Evolutionary conservation across 148 eudicot genomes (phyloP), one percentile per base, ranked within the genome.

Genomic region (Rhododendron henanense): DNA sequence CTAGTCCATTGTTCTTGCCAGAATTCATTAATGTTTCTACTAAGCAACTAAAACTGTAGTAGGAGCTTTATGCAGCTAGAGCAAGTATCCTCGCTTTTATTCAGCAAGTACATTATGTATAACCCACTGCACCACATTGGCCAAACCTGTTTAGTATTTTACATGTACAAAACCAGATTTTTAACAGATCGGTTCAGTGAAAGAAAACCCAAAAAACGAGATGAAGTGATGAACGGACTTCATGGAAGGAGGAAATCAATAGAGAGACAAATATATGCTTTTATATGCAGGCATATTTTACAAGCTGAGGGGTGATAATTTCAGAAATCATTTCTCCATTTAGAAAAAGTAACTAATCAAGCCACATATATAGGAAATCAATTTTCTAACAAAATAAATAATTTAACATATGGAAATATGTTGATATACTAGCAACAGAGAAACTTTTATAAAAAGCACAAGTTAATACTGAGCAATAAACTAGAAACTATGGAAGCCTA

Each of bases 401-500:
- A 76, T 4, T 19, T 18, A 2, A n/a, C 81, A 18, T 45, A 45
- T 10, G 15, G 48, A 11, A 78, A 2, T 47, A 6, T 78, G 7
- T 13, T 45, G 57, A 25, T 21, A 78, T 78, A 48, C 50, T 47
- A 79, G 57, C 47, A 65, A 44, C 35, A 63, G 31, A 39, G 47
- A 48, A 57, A 28, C 69, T 31, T 6, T 5, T 16, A 73, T 2
- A 33, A 84, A 23, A 39, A 48, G 16, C 79, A 31, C 9, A 71
- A 73, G 33, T 33, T 9, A 75, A 75, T 39, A 50, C 35, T 23
- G 35, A 53, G 10, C 21, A 75, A 15, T 33, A 37, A 75, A 31
- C 25, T 79, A 14, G 18, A 87, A 84, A 76, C 45, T 73, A 84
- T 23, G 84, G 76, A 84, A 81, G 69, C 81, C 19, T 82, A 45